Evolutionary conservation across 805 yeast genomes (phyloP).

Genomic region (Millerago galiae): DNA sequence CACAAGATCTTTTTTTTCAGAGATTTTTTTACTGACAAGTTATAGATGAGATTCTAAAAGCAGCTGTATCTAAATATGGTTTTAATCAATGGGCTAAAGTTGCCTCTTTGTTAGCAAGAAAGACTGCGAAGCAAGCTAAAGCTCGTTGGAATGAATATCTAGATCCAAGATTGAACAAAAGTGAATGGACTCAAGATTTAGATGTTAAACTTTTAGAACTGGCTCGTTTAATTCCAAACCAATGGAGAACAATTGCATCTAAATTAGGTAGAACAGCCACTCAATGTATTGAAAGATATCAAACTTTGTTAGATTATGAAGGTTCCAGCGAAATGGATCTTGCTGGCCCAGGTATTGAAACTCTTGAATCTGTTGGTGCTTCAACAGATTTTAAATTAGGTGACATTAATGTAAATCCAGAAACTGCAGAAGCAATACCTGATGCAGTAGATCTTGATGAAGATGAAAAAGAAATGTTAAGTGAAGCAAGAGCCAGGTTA

Average conservation of each 20-base stretch:
- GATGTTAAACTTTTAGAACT: conserved; percentile 65
- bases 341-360: conserved; percentile 48
- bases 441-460: conserved; percentile 77
- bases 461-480: conserved; percentile 84
- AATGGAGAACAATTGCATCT: conserved; percentile 90
- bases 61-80: conserved; percentile 92
- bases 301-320: conserved; percentile 50
- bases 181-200: conserved; percentile 68
- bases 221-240: conserved; percentile 75
- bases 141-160: conserved; percentile 90
- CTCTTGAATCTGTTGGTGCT: conserved; percentile 33
- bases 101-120: conserved; percentile 75
- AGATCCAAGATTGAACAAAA: conserved; percentile 60
- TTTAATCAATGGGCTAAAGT: conserved; percentile 92
- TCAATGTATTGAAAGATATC: conserved; percentile 81
- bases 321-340: conserved; percentile 31
- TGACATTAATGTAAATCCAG: conserved; percentile 65
- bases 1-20: background rate
- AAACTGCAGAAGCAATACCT: conserved; percentile 74
- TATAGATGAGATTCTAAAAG: conserved; percentile 74
- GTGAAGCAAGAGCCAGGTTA: conserved; percentile 90
- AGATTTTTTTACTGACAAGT: conserved; percentile 7
- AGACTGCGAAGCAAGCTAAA: conserved; percentile 87
- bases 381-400: conserved; percentile 35
- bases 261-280: conserved; percentile 79